phyloP scores from a whole-genome alignment of 179 eudicot species.

The Dionaea muscipula region DNA sequence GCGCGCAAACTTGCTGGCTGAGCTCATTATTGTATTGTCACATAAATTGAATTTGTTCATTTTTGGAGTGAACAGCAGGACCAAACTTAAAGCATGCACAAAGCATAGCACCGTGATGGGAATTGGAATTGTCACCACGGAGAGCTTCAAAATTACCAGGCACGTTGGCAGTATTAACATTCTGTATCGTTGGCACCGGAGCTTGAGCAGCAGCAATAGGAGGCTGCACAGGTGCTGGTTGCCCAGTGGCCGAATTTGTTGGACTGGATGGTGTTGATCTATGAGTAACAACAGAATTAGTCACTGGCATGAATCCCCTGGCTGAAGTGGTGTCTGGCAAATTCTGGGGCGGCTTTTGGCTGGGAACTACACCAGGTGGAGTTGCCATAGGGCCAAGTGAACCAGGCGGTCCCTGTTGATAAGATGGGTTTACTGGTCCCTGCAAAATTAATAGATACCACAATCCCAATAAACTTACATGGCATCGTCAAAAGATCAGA shows the following conservation, averaged over 20 bases:
- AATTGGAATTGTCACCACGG: not conserved
- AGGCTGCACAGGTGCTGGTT: conserved; percentile 49
- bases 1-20: too few species aligned
- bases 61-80: too few species aligned
- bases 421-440: conserved; percentile 43
- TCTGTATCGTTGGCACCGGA: conserved; percentile 83
- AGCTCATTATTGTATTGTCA: too few species aligned
- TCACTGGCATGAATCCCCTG: conserved; percentile 65
- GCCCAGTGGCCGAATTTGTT: conserved; percentile 42
- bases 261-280: conserved; percentile 76
- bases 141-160: conserved; percentile 42
- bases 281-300: conserved; percentile 36
- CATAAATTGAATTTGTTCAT: too few species aligned
- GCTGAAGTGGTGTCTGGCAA: conserved; percentile 21
- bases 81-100: not conserved
- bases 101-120: not conserved
- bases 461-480: not conserved
- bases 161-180: conserved; percentile 80
- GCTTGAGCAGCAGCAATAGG: conserved; percentile 46
- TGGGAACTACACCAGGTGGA: conserved; percentile 40
- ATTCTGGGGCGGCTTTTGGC: conserved; percentile 22
- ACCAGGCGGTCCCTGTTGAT: conserved; percentile 54
- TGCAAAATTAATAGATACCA: conserved; percentile 14
- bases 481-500: not conserved
- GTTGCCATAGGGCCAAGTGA: conserved; percentile 44